Conservation (phyloP, 768 basidiomycete genomes). For the Punctularia strigosozonata region DNA sequence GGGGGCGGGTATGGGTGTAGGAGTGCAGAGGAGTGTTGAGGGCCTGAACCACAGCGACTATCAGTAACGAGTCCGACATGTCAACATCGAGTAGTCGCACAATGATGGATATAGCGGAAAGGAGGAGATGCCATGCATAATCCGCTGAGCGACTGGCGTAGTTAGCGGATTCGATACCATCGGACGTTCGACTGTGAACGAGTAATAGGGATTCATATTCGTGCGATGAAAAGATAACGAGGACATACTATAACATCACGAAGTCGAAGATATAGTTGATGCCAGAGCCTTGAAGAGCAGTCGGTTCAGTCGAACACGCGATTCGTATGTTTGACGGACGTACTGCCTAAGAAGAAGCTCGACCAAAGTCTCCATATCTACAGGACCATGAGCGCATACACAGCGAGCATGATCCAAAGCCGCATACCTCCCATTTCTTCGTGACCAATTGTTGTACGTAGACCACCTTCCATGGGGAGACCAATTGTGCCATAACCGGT, state of each 20-base stretch:
- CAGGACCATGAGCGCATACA: background rate
- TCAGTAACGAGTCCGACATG: background rate
- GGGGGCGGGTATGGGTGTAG: conserved; percentile 46
- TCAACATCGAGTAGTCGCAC: conserved; percentile 31
- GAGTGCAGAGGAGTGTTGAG: conserved; percentile 53
- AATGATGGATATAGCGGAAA: conserved; percentile 43
- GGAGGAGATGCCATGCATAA: conserved; percentile 61
- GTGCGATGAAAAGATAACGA: background rate
- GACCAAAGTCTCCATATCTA: conserved; percentile 69
- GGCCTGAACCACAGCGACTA: conserved; percentile 15
- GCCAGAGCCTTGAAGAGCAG: conserved; percentile 26
- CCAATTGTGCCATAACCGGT: conserved; percentile 40
- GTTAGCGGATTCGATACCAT: conserved; percentile 50
- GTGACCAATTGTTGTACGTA: conserved; percentile 38
- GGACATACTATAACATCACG: conserved; percentile 55
- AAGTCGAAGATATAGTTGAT: conserved; percentile 54
- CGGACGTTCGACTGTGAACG: conserved; percentile 45
- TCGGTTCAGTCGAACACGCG: background rate
- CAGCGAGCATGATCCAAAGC: conserved; percentile 2
- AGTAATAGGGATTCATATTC: conserved; percentile 1
- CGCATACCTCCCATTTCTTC: conserved; percentile 41
- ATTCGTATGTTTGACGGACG: conserved; percentile 10
- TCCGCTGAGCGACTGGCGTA: conserved; percentile 56
- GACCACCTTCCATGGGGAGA: conserved; percentile 40
- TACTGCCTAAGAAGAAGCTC: conserved; percentile 64